Percentiles rank a stretch among this genome's conserved stretches.
phyloP scores from a whole-genome alignment of 257 asterid genomes.

The Nicotiana noctiflora region DNA sequence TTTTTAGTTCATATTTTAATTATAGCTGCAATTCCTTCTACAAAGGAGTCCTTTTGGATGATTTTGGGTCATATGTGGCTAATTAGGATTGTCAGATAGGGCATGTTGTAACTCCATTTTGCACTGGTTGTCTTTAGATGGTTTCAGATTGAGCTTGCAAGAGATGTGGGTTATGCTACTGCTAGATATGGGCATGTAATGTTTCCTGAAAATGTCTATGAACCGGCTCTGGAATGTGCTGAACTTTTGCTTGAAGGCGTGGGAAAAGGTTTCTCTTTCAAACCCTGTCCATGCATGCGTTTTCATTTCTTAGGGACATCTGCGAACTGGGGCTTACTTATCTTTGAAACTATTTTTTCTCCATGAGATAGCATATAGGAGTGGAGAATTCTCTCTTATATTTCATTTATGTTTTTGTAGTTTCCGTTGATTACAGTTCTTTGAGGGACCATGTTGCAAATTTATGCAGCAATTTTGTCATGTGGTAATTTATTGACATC shows the following conservation, averaged over 20 bases:
- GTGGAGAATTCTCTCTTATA: neutral
- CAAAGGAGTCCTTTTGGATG: too few species aligned
- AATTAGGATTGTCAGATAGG: too few species aligned
- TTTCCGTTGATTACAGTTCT: neutral
- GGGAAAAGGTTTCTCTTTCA: slow-evolving; percentile 61
- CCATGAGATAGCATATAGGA: neutral
- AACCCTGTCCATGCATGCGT: slow-evolving; percentile 1
- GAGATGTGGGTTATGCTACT: slow-evolving; percentile 88
- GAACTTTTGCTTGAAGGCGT: slow-evolving; percentile 87
- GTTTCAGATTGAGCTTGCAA: slow-evolving; percentile 97
- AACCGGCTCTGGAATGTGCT: slow-evolving; percentile 87
- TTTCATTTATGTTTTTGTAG: neutral
- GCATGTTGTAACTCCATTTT: slow-evolving; percentile 32
- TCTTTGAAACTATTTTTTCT: neutral
- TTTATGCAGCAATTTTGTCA: neutral
- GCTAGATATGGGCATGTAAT: slow-evolving; percentile 97
- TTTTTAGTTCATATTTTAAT: too few species aligned
- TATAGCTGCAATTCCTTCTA: too few species aligned
- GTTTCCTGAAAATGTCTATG: slow-evolving; percentile 99
- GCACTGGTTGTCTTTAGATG: slow-evolving; percentile 53
- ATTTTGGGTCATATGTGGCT: too few species aligned
- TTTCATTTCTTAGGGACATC: neutral
- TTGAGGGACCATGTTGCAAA: neutral
- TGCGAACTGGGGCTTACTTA: neutral
- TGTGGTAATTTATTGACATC: neutral